Conservation (phyloP, 1,139 yeast species). For the Yamadazyma triangularis region DNA sequence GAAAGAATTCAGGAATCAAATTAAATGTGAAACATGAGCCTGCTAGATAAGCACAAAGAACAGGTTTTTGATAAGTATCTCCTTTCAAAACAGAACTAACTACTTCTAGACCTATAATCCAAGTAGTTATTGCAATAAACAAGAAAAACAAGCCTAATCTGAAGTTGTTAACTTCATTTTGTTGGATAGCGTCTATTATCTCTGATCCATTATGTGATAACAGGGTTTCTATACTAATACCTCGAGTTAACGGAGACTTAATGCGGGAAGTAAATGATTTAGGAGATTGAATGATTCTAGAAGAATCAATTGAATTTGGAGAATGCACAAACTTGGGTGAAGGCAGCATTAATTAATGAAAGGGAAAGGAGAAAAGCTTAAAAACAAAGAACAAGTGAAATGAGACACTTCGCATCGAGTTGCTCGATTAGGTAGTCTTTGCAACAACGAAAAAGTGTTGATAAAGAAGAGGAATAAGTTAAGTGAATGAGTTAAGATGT, state of each 20-base stretch:
- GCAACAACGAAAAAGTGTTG: no score
- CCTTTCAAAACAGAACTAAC: slow-evolving; percentile 47
- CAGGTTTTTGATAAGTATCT: slow-evolving; percentile 45
- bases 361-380: no score
- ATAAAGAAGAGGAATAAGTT: no score
- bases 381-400: no score
- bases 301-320: background rate
- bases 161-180: slow-evolving; percentile 41
- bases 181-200: slow-evolving; percentile 42
- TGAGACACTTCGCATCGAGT: no score
- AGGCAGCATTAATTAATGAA: no score
- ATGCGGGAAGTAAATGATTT: slow-evolving; percentile 1
- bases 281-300: background rate
- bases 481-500: no score
- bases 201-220: slow-evolving; percentile 27
- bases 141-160: slow-evolving; percentile 39
- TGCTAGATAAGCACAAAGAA: slow-evolving; percentile 41
- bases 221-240: slow-evolving; percentile 7
- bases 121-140: slow-evolving; percentile 36
- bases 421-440: no score
- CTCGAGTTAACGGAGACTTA: slow-evolving; percentile 10
- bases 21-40: slow-evolving; percentile 45
- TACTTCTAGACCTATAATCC: slow-evolving; percentile 49
- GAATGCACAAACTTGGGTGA: background rate
- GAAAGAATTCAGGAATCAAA: slow-evolving; percentile 32